These are phyloP conservation scores for Diutina neorugosa DNA, from an alignment of 1,139 yeast species.

Conservation along the genomic window DNA sequence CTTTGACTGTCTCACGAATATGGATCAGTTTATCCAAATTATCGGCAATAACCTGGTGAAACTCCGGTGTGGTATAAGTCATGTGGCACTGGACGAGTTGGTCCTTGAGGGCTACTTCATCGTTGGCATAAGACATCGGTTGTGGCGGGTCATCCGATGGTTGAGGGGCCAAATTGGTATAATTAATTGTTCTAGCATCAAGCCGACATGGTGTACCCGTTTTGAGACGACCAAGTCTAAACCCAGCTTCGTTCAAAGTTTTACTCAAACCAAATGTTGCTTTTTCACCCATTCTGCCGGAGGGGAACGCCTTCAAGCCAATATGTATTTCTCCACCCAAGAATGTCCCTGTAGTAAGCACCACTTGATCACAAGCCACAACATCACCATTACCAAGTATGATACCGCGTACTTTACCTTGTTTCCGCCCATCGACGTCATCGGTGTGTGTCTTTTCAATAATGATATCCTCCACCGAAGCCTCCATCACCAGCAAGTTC, in stretches of 20 bases:
- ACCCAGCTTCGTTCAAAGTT: slow-evolving; percentile 67
- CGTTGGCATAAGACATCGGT: slow-evolving; percentile 87
- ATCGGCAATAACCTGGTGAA: slow-evolving; percentile 57
- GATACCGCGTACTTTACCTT: slow-evolving; percentile 52
- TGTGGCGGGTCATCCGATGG: slow-evolving; percentile 69
- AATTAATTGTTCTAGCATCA: slow-evolving; percentile 60
- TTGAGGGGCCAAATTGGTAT: slow-evolving; percentile 45
- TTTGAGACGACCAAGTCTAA: slow-evolving; percentile 77
- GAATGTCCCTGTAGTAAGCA: slow-evolving; percentile 93
- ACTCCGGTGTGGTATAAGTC: slow-evolving; percentile 63
- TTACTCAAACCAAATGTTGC: slow-evolving; percentile 84
- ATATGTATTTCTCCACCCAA: slow-evolving; percentile 90
- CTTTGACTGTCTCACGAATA: slow-evolving; percentile 86
- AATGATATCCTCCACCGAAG: slow-evolving; percentile 77
- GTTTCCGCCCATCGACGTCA: slow-evolving; percentile 23
- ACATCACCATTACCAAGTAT: slow-evolving; percentile 57
- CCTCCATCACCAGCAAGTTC: slow-evolving; percentile 52
- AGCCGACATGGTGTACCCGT: slow-evolving; percentile 97
- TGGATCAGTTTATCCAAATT: slow-evolving; percentile 81
- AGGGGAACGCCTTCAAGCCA: slow-evolving; percentile 68
- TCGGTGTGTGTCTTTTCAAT: slow-evolving; percentile 14
- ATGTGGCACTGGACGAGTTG: slow-evolving; percentile 60
- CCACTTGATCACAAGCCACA: slow-evolving; percentile 52
- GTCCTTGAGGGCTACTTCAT: slow-evolving; percentile 44
- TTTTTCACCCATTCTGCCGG: slow-evolving; percentile 88